Conservation (phyloP, 1,284 basidiomycete genomes). For the Agroathelia rolfsii region DNA sequence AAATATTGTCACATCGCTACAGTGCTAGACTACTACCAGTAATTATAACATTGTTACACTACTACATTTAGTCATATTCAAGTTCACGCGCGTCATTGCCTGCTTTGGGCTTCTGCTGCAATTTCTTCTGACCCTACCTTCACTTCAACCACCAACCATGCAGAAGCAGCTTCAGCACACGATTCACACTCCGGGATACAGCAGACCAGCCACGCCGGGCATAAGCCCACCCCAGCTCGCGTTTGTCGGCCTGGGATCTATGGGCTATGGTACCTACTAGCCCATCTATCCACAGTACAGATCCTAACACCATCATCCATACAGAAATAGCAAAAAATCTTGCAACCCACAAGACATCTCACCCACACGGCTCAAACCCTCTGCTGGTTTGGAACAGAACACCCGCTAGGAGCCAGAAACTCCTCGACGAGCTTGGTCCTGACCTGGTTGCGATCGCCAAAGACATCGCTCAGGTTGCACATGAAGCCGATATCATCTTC, state of each 20-base stretch:
- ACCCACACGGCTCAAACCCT: conserved; percentile 29
- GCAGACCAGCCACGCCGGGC: conserved; percentile 40
- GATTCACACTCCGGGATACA: no score
- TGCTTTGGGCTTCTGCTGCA: neutral
- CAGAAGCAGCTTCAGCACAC: no score
- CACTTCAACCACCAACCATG: no score
- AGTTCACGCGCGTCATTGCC: neutral
- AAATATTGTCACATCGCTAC: no score
- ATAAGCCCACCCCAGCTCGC: conserved; percentile 35
- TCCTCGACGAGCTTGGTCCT: conserved; percentile 43
- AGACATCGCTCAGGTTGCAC: no score
- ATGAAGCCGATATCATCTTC: conserved; percentile 74
- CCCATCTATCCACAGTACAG: neutral
- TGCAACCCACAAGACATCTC: conserved; percentile 37
- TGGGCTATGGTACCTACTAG: conserved; percentile 52
- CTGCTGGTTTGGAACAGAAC: conserved; percentile 64
- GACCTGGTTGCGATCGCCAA: conserved; percentile 44
- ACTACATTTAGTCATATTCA: no score
- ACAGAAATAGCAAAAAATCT: conserved; percentile 80
- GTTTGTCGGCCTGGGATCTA: conserved; percentile 58
- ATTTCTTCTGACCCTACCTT: no score
- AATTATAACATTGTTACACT: no score
- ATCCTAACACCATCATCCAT: no score
- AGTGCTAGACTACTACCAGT: no score
- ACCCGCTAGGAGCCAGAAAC: conserved; percentile 42